Evolutionary conservation across 371 early-diverging fungal species (phyloP).

Genomic region (Coemansia sp.): DNA sequence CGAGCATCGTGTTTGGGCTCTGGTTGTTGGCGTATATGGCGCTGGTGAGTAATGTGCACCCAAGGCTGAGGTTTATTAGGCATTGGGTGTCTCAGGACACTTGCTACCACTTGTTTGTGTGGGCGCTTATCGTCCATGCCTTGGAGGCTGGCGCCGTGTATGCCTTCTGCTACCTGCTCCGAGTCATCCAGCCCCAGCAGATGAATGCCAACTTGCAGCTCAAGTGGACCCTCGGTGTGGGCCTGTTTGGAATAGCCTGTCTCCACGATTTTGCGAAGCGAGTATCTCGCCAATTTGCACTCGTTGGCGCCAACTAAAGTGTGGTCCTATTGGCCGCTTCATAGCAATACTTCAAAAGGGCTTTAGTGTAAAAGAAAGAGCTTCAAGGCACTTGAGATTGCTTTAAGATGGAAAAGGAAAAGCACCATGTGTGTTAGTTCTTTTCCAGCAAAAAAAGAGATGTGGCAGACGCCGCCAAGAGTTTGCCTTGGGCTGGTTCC

Average conservation of each 20-base stretch:
- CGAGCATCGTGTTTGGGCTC: not conserved
- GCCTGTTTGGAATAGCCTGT: constrained; percentile 31
- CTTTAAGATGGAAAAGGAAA: too few relatives aligned
- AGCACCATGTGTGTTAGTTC: too few relatives aligned
- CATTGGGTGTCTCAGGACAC: constrained; percentile 9
- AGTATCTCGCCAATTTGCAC: constrained; percentile 28
- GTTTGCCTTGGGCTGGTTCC: too few relatives aligned
- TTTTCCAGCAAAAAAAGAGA: too few relatives aligned
- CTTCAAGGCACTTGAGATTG: too few relatives aligned
- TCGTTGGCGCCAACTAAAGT: constrained; percentile 12
- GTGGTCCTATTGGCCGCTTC: too few relatives aligned
- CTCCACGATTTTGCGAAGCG: constrained; percentile 20
- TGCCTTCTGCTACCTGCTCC: constrained; percentile 34
- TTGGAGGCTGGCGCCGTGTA: constrained; percentile 22
- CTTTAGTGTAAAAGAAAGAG: not conserved
- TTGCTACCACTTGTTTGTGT: constrained; percentile 25
- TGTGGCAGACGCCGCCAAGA: too few relatives aligned
- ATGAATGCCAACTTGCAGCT: constrained; percentile 30
- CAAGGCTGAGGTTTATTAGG: constrained; percentile 12
- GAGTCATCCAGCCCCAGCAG: constrained; percentile 41
- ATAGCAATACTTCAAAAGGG: not conserved
- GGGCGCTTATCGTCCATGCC: constrained; percentile 8
- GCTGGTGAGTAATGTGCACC: constrained; percentile 17
- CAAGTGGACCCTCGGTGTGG: constrained; percentile 40
- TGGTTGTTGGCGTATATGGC: constrained; percentile 14